These are phyloP conservation scores for Epichloe scottii DNA, from an alignment of 2,329 filamentous ascomycete species.

Conservation along the genomic window DNA sequence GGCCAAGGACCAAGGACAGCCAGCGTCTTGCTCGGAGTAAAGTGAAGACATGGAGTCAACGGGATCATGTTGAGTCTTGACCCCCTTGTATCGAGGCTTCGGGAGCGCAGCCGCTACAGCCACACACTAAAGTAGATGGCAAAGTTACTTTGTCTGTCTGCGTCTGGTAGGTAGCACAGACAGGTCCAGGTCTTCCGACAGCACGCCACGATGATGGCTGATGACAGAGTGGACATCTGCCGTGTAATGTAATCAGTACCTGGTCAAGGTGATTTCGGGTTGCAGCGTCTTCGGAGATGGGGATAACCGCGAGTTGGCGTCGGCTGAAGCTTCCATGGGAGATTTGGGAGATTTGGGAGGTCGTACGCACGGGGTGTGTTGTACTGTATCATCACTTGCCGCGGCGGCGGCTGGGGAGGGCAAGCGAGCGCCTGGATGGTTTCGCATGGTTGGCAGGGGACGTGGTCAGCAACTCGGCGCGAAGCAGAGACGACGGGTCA, in stretches of 20 bases:
- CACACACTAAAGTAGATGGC: not conserved
- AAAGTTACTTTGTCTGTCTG: not conserved
- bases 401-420: too few relatives aligned
- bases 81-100: constrained; percentile 4
- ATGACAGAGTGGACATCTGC: not conserved
- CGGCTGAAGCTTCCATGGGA: not conserved
- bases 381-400: too few relatives aligned
- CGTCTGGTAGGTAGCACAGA: not conserved
- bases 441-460: too few relatives aligned
- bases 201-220: constrained; percentile 2
- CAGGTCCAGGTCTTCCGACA: not conserved
- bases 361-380: too few relatives aligned
- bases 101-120: constrained; percentile 1
- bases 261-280: not conserved
- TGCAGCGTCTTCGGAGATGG: not conserved
- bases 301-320: not conserved
- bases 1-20: too few relatives aligned
- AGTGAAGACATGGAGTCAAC: too few relatives aligned
- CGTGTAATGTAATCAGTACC: not conserved
- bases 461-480: too few relatives aligned
- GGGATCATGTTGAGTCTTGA: too few relatives aligned
- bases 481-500: too few relatives aligned
- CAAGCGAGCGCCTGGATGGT: too few relatives aligned
- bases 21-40: too few relatives aligned
- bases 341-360: not conserved